phyloP scores from a whole-genome alignment of 768 basidiomycete species.

The button mushroom (Agaricus bisporus) region DNA sequence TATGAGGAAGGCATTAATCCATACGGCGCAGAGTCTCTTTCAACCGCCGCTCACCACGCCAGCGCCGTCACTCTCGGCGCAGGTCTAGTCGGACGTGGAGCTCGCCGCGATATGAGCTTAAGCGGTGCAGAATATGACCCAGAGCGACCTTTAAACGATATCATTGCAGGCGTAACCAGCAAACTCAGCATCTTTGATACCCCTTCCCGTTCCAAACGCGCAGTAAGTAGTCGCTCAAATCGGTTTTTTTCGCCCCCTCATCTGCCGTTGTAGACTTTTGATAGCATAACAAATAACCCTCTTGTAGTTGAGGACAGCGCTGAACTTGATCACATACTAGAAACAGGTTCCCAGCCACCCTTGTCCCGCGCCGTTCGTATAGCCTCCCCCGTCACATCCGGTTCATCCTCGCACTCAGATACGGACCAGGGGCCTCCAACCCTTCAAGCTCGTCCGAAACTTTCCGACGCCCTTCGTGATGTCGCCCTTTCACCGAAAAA shows the following conservation, averaged over 20 bases:
- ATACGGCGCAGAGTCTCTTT: slow-evolving; percentile 65
- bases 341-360: slow-evolving; percentile 37
- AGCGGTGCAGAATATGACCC: slow-evolving; percentile 85
- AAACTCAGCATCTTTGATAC: slow-evolving; percentile 52
- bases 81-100: slow-evolving; percentile 56
- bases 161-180: slow-evolving; percentile 57
- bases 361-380: slow-evolving; percentile 32
- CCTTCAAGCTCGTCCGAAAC: slow-evolving; percentile 39
- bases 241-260: slow-evolving; percentile 2
- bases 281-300: slow-evolving; percentile 43
- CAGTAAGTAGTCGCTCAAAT: slow-evolving; percentile 27
- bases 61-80: slow-evolving; percentile 83
- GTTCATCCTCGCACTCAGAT: slow-evolving; percentile 45
- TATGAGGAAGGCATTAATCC: slow-evolving; percentile 59
- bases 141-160: slow-evolving; percentile 68
- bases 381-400: slow-evolving; percentile 41
- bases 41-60: slow-evolving; percentile 86
- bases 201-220: slow-evolving; percentile 41
- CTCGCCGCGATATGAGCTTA: slow-evolving; percentile 48
- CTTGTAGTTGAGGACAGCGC: slow-evolving; percentile 56
- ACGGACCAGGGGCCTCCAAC: slow-evolving; percentile 38
- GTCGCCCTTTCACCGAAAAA: slow-evolving; percentile 74
- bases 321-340: slow-evolving; percentile 54
- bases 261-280: slow-evolving; percentile 19
- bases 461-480: slow-evolving; percentile 65